phyloP scores from a whole-genome alignment of 768 basidiomycete species.

The Fomitopsis serialis region DNA sequence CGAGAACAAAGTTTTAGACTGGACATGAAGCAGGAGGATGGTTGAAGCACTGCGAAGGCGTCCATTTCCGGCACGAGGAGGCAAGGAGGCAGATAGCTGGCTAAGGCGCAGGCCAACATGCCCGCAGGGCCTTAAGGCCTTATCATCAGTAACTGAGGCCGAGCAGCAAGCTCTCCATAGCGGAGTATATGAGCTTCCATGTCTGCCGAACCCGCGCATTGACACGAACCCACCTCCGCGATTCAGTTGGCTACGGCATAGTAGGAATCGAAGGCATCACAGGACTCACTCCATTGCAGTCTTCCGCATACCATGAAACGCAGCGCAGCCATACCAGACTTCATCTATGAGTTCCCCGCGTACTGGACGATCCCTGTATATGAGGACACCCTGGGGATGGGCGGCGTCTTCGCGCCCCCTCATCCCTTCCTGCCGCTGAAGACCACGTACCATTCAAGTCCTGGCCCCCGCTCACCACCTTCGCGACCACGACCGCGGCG shows the following conservation, averaged over 20 bases:
- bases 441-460: too few relatives aligned
- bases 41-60: constrained; percentile 1
- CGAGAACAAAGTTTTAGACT: neutral
- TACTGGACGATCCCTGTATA: neutral
- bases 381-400: too few relatives aligned
- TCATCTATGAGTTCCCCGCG: neutral
- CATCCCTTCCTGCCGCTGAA: too few relatives aligned
- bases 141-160: neutral
- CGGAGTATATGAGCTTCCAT: neutral
- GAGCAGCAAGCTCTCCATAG: neutral
- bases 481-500: neutral
- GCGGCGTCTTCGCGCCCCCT: too few relatives aligned
- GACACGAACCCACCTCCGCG: neutral
- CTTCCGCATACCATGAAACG: constrained; percentile 5
- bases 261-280: too few relatives aligned
- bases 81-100: constrained; percentile 16
- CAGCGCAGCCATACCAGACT: constrained; percentile 6
- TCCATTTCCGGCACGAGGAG: constrained; percentile 23
- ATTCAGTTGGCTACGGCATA: neutral
- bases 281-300: neutral
- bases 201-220: neutral
- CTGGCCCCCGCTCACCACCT: neutral
- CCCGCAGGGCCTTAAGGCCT: constrained; percentile 7
- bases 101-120: neutral
- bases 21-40: neutral